Evolutionary conservation across 2,329 filamentous ascomycete species (phyloP).

Genomic region (Trichoderma guizhouense): DNA sequence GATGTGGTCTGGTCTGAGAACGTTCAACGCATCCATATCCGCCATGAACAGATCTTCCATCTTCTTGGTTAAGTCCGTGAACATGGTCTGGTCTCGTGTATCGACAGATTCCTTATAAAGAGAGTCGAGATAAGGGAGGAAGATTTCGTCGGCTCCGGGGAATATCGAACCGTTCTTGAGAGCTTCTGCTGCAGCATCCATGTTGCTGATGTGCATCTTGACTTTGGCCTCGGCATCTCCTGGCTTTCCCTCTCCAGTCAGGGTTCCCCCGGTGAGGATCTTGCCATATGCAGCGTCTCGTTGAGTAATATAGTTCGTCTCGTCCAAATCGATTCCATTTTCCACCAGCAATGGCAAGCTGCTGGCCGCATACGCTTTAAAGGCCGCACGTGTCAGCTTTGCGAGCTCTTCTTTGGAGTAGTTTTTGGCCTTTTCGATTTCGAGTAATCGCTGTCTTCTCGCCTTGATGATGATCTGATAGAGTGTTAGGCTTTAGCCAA

Average conservation of each 20-base stretch:
- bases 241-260: constrained; percentile 56
- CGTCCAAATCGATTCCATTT: constrained; percentile 42
- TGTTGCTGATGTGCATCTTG: constrained; percentile 80
- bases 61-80: constrained; percentile 78
- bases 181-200: constrained; percentile 49
- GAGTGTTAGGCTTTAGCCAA: background rate
- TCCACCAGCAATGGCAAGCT: constrained; percentile 52
- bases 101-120: constrained; percentile 61
- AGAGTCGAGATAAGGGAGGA: constrained; percentile 79
- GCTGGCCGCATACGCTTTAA: constrained; percentile 52
- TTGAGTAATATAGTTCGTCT: constrained; percentile 47
- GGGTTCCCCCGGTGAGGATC: constrained; percentile 53
- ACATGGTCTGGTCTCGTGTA: constrained; percentile 66
- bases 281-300: constrained; percentile 52
- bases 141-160: constrained; percentile 59
- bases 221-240: constrained; percentile 80
- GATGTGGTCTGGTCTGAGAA: constrained; percentile 74
- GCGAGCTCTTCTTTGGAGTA: constrained; percentile 46
- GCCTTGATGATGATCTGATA: constrained; percentile 57
- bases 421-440: constrained; percentile 71
- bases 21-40: constrained; percentile 84
- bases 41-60: constrained; percentile 86
- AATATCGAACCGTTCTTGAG: constrained; percentile 50
- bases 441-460: constrained; percentile 75
- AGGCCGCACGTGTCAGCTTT: constrained; percentile 50